These are phyloP conservation scores for Lentinula aciculospora DNA, from an alignment of 768 basidiomycete species.

Conservation along the genomic window DNA sequence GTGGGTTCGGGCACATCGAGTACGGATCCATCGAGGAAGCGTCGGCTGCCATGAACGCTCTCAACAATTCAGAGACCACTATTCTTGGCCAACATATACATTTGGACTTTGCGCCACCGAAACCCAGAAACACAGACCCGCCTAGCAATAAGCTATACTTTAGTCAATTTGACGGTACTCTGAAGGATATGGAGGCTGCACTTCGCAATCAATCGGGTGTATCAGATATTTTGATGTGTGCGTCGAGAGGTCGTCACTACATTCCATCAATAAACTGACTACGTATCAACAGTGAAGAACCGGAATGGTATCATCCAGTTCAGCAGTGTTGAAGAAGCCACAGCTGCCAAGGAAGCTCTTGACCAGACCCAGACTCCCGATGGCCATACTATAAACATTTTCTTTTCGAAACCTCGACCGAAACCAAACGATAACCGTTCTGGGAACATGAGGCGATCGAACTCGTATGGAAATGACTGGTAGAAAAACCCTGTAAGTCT, in stretches of 20 bases:
- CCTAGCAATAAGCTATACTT: conserved; percentile 1
- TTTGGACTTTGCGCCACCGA: background rate
- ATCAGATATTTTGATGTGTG: background rate
- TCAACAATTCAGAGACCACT: background rate
- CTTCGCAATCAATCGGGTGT: background rate
- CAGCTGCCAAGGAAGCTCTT: background rate
- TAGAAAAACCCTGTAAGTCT: background rate
- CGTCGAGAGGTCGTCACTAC: background rate
- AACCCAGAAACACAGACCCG: background rate
- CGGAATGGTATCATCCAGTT: background rate
- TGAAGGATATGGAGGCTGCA: background rate
- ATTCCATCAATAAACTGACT: background rate
- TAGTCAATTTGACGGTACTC: background rate
- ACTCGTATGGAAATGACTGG: conserved; percentile 3
- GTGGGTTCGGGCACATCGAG: background rate
- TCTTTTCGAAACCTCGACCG: background rate
- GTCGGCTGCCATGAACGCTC: background rate
- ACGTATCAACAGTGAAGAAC: background rate
- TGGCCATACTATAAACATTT: background rate
- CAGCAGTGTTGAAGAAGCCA: background rate
- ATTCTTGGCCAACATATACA: background rate
- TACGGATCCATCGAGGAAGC: background rate
- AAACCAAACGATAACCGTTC: background rate
- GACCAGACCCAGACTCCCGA: background rate
- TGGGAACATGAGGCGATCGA: background rate